Base-by-base conservation (phyloP, 2,329 filamentous ascomycete genomes). In the Emericellopsis atlantica region DNA sequence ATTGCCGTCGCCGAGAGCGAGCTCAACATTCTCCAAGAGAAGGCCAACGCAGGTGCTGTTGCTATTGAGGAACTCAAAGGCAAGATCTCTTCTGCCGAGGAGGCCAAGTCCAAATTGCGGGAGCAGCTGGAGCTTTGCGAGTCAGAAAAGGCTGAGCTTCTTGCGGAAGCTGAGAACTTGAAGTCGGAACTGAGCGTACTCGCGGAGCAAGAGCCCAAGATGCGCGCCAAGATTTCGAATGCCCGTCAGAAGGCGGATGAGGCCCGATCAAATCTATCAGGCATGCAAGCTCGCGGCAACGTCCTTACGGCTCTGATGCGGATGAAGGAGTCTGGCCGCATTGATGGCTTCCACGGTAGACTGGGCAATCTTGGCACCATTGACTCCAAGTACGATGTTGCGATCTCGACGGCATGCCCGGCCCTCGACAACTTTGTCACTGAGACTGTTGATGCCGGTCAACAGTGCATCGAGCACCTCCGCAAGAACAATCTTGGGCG, bases 401-500 rank as follows among this genome's bases (percentile, higher is more conserved):
- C 92, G n/a, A 95, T 98, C 45, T 98, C 93, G 0, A 98, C 92
- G 0, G 93, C 92, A 10, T 96, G 92, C 50, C 81, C 85, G 36
- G 75, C 84, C 3, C 75, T 98, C 9, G 87, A 98, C 60, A 95
- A 96, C 55, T 89, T 98, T 61, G 90, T 98, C 9, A 94, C 94
- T 1, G 92, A 96, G 52, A 89, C 86, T 1, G 90, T 96, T 12
- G 92, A 96, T 53, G 85, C 88, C 44, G 92, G 89, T 48, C 92
- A 98, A 60, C 89, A 96, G 58, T 98, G 93, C 60, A 96, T 98
- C 47, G 92, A 96, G 55, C 92, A 98, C 54, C 72, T 98, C 11
- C 80, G 92, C 42, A 98, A 96, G 69, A 98, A 95, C 52, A 95
- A 95, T 50, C 79, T 98, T 4, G 92, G 92, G 11, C 80, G 93